These are phyloP conservation scores for Lachancea kluyveri DNA, from an alignment of 805 yeast species.

Conservation along the genomic window DNA sequence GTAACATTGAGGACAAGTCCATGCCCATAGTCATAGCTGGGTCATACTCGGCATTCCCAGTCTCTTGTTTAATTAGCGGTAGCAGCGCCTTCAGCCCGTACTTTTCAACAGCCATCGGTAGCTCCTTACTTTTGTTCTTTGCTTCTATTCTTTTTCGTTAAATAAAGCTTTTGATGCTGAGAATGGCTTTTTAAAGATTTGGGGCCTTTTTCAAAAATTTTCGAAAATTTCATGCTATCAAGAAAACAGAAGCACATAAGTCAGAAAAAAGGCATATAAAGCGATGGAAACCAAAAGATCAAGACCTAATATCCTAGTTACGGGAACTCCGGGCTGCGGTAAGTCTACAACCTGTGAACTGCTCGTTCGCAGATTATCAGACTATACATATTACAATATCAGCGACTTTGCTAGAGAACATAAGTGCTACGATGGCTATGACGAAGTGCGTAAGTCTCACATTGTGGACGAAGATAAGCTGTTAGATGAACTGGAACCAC, in stretches of 20 bases:
- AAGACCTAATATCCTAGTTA: constrained; percentile 74
- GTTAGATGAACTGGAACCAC: constrained; percentile 72
- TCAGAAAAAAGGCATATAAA: too few species aligned
- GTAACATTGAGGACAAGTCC: constrained; percentile 29
- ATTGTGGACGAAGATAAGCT: constrained; percentile 91
- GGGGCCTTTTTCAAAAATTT: background rate
- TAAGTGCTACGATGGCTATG: constrained; percentile 76
- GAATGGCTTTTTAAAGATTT: background rate
- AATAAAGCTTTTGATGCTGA: background rate
- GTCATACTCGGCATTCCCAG: constrained; percentile 20
- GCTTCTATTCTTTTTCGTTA: background rate
- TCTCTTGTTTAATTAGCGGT: constrained; percentile 28
- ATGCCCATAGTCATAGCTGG: constrained; percentile 31
- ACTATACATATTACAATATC: constrained; percentile 49
- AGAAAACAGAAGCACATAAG: background rate
- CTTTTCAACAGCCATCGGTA: constrained; percentile 17
- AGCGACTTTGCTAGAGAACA: constrained; percentile 78
- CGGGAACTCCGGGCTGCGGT: constrained; percentile 82
- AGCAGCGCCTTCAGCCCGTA: constrained; percentile 29
- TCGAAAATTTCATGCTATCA: background rate
- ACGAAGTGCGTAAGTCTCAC: constrained; percentile 74
- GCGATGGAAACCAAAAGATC: constrained; percentile 23
- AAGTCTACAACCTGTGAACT: constrained; percentile 30
- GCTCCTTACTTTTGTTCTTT: background rate
- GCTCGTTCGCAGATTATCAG: constrained; percentile 30